Evolutionary conservation across 306 rosid species (phyloP).

Genomic region (Parietaria judaica): DNA sequence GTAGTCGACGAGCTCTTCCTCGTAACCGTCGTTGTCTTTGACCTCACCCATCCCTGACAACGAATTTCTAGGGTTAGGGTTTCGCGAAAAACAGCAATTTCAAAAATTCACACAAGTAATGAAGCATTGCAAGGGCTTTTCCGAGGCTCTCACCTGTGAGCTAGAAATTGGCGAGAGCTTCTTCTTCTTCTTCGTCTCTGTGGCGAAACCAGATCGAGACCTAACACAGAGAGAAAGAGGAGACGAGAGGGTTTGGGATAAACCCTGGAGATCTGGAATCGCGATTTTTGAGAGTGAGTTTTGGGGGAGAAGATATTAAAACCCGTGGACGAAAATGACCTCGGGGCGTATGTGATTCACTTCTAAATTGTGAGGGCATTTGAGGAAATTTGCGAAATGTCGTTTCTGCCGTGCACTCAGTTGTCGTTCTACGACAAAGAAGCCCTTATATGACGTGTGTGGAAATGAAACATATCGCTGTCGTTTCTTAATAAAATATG

Average conservation of each 20-base stretch:
- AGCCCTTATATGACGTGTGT: too few relatives aligned
- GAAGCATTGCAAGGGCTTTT: neutral
- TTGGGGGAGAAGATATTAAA: neutral
- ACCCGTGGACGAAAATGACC: neutral
- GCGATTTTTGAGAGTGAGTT: neutral
- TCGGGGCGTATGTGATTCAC: neutral
- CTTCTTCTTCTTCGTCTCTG: neutral
- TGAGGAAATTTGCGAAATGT: neutral
- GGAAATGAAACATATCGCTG: too few relatives aligned
- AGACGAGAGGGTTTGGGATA: neutral
- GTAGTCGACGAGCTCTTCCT: conserved; percentile 65
- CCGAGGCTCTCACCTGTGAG: conserved; percentile 30
- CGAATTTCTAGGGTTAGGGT: conserved; percentile 15
- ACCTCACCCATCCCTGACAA: conserved; percentile 50
- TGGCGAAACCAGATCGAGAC: conserved; percentile 5
- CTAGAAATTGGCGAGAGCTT: neutral
- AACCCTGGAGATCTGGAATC: conserved; percentile 47
- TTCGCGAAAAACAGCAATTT: neutral
- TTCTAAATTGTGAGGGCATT: neutral
- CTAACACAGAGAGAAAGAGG: neutral
- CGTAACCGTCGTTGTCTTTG: conserved; percentile 60
- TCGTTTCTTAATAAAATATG: too few relatives aligned
- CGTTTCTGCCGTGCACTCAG: too few relatives aligned
- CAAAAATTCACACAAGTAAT: neutral
- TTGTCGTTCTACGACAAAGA: too few relatives aligned